Base-by-base conservation (phyloP, 495 filamentous ascomycete genomes). In the Aspergillus ostianus region DNA sequence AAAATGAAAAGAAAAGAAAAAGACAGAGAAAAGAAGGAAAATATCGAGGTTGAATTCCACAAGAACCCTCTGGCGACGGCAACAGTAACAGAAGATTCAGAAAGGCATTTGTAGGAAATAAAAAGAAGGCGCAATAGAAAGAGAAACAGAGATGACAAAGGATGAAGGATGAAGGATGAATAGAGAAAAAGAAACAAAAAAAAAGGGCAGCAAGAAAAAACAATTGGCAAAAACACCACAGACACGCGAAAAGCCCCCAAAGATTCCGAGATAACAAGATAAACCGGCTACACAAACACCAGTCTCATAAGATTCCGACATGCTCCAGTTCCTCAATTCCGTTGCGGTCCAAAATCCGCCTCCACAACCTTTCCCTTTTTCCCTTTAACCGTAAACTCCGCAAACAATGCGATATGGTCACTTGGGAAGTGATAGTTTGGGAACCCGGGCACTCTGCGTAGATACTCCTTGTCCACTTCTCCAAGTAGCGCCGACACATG, bases 391-490 rank as follows among this genome's bases (percentile, higher is more conserved):
- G 87, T 82, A 74, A 97, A 97, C 76, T 98, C 91, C 57, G 90
- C 89, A 77, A 92, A 85, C 65, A 98, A 84, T 73, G 92, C 90
- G 65, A 98, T 84, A 75, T 98, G 94, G 73, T 98, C 94, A 72
- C 91, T 94, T 1, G 95, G 95, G 77, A 97, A 97, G 76, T 98
- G 94, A 70, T 89, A 93, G 66, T 98, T 96, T 12, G 94, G 94
- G 74, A 98, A 98, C 0, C 94, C 94, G 4, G 94, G 94, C 6
- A 97, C 92, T 49, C 87, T 82, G 64, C 88, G 87, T 57, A 98
- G 86, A 73, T 98, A 96, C 13, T 94, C 86, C 67, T 85, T 84
- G 73, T 98, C 95, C 12, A 97, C 90, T 44, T 93, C 87, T 7
- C 94, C 95, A 10, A 98, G 89, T 57, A 98, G 73, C 46, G 86